These are phyloP conservation scores for Hydnomerulius pinastri DNA, from an alignment of 768 basidiomycete genomes.

Conservation along the genomic window DNA sequence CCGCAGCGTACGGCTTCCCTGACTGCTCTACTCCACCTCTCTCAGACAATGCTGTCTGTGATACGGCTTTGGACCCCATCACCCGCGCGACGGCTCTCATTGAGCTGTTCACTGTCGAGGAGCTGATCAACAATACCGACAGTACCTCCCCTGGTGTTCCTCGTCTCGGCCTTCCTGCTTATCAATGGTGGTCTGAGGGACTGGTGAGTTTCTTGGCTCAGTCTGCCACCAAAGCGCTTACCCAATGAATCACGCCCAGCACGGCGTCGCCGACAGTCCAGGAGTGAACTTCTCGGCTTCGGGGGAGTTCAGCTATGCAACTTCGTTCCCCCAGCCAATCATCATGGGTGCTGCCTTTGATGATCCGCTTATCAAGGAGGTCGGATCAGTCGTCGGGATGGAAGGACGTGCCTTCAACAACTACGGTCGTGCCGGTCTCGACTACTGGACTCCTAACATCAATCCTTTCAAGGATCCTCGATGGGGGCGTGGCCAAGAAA, in stretches of 20 bases:
- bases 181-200: slow-evolving; percentile 65
- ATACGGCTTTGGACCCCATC: slow-evolving; percentile 43
- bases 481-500: slow-evolving; percentile 65
- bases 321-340: slow-evolving; percentile 61
- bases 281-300: slow-evolving; percentile 51
- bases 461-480: slow-evolving; percentile 60
- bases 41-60: slow-evolving; percentile 47
- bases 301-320: slow-evolving; percentile 57
- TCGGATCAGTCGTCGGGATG: slow-evolving; percentile 54
- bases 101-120: slow-evolving; percentile 48
- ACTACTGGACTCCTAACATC: slow-evolving; percentile 58
- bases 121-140: slow-evolving; percentile 53
- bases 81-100: slow-evolving; percentile 54
- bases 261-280: slow-evolving; percentile 55
- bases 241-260: slow-evolving; percentile 36
- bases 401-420: slow-evolving; percentile 64
- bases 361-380: slow-evolving; percentile 48
- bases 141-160: slow-evolving; percentile 53
- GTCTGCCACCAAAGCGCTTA: background rate
- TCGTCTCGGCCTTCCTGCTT: slow-evolving; percentile 55
- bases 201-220: slow-evolving; percentile 37
- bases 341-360: slow-evolving; percentile 57
- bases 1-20: slow-evolving; percentile 41
- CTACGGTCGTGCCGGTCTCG: slow-evolving; percentile 49
- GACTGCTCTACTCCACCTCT: slow-evolving; percentile 51